Conservation (phyloP, 495 filamentous ascomycete genomes). For the Friedmanniomyces simplex region DNA sequence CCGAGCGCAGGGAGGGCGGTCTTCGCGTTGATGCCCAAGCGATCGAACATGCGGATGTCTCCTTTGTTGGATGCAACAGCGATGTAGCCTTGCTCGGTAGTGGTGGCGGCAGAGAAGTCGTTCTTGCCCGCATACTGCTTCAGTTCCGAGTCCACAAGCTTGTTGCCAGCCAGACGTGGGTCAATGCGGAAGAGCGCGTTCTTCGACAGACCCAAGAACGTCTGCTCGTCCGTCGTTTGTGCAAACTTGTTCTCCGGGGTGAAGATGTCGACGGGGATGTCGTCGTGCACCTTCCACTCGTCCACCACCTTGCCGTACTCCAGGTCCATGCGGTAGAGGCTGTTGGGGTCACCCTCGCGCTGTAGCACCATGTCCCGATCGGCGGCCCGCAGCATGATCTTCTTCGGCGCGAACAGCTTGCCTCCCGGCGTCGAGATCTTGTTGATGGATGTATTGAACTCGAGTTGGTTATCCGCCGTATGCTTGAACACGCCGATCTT, state of each 20-base stretch:
- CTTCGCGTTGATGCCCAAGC: constrained; percentile 93
- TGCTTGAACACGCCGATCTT: constrained; percentile 99
- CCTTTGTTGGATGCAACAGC: constrained; percentile 96
- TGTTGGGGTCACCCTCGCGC: constrained; percentile 73
- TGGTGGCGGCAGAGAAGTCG: constrained; percentile 86
- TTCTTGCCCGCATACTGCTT: constrained; percentile 97
- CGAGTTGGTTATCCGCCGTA: constrained; percentile 78
- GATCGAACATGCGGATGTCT: constrained; percentile 93
- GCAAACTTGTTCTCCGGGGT: constrained; percentile 95
- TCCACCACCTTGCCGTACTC: constrained; percentile 99
- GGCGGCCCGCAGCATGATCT: constrained; percentile 94
- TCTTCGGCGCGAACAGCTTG: constrained; percentile 83
- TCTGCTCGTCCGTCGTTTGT: constrained; percentile 91
- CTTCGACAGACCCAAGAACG: constrained; percentile 81
- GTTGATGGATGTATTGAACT: constrained; percentile 96
- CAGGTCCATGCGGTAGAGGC: constrained; percentile 93
- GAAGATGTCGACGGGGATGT: constrained; percentile 84
- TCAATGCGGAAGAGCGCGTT: constrained; percentile 94
- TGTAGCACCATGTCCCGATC: constrained; percentile 91
- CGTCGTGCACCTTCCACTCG: constrained; percentile 98
- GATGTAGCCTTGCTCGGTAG: constrained; percentile 90
- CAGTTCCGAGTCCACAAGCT: constrained; percentile 81
- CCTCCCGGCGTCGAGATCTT: constrained; percentile 87
- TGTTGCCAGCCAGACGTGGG: constrained; percentile 79
- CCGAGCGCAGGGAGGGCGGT: constrained; percentile 92